Conservation (phyloP, 139 green algal genomes). For the Chlorella sp. region DNA sequence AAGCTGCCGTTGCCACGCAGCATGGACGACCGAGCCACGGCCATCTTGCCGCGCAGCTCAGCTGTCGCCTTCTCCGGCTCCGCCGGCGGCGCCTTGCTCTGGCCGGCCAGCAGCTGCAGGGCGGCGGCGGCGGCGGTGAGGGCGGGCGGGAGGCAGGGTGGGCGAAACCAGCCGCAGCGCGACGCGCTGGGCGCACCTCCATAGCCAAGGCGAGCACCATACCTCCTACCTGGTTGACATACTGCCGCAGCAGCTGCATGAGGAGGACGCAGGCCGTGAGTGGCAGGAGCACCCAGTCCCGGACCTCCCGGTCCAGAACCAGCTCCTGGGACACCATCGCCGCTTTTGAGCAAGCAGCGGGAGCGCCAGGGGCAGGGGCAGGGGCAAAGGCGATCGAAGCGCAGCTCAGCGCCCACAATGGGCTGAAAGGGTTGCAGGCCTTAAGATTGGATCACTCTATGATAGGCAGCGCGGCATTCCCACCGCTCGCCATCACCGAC, state of each 20-base stretch:
- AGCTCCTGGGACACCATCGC: conserved; percentile 56
- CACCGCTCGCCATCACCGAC: no score
- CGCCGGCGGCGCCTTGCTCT: not conserved
- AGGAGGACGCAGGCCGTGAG: conserved; percentile 87
- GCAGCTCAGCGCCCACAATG: not conserved
- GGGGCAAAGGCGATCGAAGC: not conserved
- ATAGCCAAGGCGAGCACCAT: not conserved
- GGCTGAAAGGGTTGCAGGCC: no score
- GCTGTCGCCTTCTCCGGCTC: conserved; percentile 33
- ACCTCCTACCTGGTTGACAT: conserved; percentile 58
- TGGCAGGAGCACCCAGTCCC: conserved; percentile 93
- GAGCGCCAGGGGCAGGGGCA: no score
- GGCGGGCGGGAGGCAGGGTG: not conserved
- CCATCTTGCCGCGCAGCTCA: conserved; percentile 74
- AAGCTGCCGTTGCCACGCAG: conserved; percentile 57
- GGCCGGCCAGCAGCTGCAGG: conserved; percentile 18
- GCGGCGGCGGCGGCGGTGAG: not conserved
- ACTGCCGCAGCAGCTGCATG: conserved; percentile 92
- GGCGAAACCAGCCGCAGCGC: not conserved
- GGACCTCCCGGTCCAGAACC: conserved; percentile 79
- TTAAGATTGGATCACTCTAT: no score
- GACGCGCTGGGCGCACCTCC: not conserved
- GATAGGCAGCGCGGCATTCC: no score
- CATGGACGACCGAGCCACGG: conserved; percentile 60
- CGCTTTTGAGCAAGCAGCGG: not conserved